Conservation (phyloP, 805 yeast species). For the Jamesozyma lodderae region DNA sequence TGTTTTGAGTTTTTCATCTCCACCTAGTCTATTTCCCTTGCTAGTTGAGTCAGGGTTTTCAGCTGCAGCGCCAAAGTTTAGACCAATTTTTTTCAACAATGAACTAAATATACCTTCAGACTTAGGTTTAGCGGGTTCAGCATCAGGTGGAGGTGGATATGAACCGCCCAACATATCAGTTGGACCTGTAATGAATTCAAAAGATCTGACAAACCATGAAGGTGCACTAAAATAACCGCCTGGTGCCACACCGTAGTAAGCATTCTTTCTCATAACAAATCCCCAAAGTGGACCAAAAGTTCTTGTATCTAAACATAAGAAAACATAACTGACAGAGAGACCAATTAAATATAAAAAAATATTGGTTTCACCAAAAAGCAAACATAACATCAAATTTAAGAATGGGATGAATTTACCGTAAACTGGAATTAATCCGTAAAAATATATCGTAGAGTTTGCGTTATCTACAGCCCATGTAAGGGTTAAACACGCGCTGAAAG, state of each 20-base stretch:
- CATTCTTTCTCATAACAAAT: constrained; percentile 12
- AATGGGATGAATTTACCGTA: constrained; percentile 47
- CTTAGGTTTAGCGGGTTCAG: neutral
- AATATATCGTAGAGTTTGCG: constrained; percentile 44
- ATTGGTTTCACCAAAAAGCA: constrained; percentile 38
- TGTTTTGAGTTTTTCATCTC: neutral
- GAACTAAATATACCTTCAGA: neutral
- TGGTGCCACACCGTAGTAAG: constrained; percentile 17
- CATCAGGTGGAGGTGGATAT: too few relatives aligned
- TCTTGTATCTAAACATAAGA: constrained; percentile 52
- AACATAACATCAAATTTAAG: constrained; percentile 32
- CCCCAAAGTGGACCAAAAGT: constrained; percentile 43
- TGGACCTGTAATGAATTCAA: constrained; percentile 5
- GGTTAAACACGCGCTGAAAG: constrained; percentile 33
- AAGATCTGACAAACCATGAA: constrained; percentile 9
- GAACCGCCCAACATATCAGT: too few relatives aligned
- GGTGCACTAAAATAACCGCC: constrained; percentile 23
- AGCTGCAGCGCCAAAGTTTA: too few relatives aligned
- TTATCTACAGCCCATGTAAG: constrained; percentile 54
- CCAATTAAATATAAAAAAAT: constrained; percentile 39
- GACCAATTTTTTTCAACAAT: neutral
- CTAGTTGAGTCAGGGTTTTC: too few relatives aligned
- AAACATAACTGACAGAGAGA: constrained; percentile 46
- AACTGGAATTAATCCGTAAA: constrained; percentile 44
- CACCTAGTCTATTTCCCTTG: constrained; percentile 7